Base-by-base conservation (phyloP, 495 filamentous ascomycete species). In the Geoglossum glabrum region DNA sequence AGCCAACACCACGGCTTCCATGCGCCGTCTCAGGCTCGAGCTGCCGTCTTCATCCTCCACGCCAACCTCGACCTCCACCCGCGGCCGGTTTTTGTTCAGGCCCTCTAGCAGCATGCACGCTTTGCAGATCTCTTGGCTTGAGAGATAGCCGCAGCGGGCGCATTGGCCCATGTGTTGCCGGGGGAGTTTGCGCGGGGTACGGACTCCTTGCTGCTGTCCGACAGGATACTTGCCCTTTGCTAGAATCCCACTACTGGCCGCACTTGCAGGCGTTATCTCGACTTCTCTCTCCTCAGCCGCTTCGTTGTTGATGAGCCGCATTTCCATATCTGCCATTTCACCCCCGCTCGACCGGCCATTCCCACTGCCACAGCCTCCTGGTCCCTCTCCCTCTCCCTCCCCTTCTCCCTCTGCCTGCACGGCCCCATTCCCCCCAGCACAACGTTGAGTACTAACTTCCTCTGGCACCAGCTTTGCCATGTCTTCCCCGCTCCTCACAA, bases 321-420 rank as follows among this genome's bases (percentile, higher is more conserved):
- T 79, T 68, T 96, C 90, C 88, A 95, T 92, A 15, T 74, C 79
- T n/a, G 81, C 85, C 90, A 97, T 96, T 64, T 95, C 88, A 9
- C 82, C 83, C 15, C 86, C 87, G 47, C 77, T 76, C 38, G 73
- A 72, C 38, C 83, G 71, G 2, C 87, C 86, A 61, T 80, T 85
- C 25, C 77, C 69, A 60, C 82, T 89, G 1, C 85, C 86, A 68
- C 89, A 94, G 1, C 86, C 84, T 34, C 80, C 83, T 27, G 74
- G 68, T 23, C 73, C 78, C 54, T 85, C 85, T 9, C 79, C 84
- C 47, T 75, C 76, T 11, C 68, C 71, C 50, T 85, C 85, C 10
- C 79, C 84, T 49, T 75, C 76, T 11, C 68, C 71, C 50, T 70
- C 69, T 33, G 64, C 58, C 36, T 54, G 65, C 7, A 62, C 51